Evolutionary conservation across 2,329 filamentous ascomycete genomes (phyloP).

Genomic region (Coniella vitis): DNA sequence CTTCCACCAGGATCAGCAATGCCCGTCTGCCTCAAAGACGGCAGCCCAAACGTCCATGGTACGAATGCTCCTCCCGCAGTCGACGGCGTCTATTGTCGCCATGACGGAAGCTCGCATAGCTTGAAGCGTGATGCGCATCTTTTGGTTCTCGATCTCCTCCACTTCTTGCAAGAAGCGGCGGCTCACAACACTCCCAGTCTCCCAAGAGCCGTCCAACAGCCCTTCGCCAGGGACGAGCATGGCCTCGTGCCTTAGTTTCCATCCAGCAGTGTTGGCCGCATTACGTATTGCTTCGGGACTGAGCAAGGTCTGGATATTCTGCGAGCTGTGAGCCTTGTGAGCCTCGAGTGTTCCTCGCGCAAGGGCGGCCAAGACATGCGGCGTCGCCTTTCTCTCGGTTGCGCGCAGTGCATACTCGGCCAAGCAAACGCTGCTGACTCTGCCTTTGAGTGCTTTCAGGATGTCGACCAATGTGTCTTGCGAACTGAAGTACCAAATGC

Average conservation of each 20-base stretch:
- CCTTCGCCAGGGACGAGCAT: constrained; percentile 30
- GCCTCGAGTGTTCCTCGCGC: constrained; percentile 37
- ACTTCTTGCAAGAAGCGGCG: constrained; percentile 27
- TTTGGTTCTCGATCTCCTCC: constrained; percentile 21
- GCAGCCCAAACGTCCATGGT: constrained; percentile 37
- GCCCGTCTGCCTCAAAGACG: neutral
- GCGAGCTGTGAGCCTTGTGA: constrained; percentile 28
- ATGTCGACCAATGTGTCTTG: constrained; percentile 28
- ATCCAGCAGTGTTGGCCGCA: constrained; percentile 30
- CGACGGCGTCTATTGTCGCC: constrained; percentile 22
- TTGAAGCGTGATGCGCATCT: constrained; percentile 20
- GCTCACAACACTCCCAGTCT: constrained; percentile 29
- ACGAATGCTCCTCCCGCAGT: constrained; percentile 25
- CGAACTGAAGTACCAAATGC: constrained; percentile 46
- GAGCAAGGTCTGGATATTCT: constrained; percentile 42
- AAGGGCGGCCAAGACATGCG: constrained; percentile 47
- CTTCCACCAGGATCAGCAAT: neutral
- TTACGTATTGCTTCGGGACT: constrained; percentile 33
- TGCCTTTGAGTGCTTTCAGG: constrained; percentile 28
- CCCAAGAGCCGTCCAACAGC: constrained; percentile 41
- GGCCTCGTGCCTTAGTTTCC: constrained; percentile 29
- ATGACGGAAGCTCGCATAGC: constrained; percentile 24
- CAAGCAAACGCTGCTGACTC: constrained; percentile 31
- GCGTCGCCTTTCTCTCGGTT: constrained; percentile 29
- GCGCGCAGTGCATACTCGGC: constrained; percentile 41